Evolutionary conservation across 1,284 basidiomycete genomes (phyloP), one percentile per base, ranked within the genome.

Genomic region (Cryptococcus sp.): DNA sequence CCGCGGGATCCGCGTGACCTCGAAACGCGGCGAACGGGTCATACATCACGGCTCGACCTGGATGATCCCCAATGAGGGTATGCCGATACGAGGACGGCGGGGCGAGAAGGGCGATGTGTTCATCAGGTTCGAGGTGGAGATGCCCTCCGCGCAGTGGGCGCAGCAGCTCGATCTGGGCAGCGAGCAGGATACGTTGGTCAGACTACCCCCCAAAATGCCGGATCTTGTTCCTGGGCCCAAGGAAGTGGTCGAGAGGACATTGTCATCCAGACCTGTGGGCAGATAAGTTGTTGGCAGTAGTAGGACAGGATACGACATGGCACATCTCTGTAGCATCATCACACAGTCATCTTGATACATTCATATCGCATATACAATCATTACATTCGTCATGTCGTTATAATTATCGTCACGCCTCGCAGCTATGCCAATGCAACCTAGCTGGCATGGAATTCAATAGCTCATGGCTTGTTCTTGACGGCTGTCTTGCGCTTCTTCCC

Each of bases 41-140:
- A 84, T 93, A 71, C 84, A 86, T 62, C 83, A 87, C 10, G 85
- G 86, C 16, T 86, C 89, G 60, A 85, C 86, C 23, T 88, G 93
- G 61, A 81, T 88, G 19, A 75, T 95, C 39, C 82, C 85, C 5
- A 87, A 87, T 5, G 91, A 95, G 77, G 93, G 93, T 39, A 93
- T 96, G 91, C 89, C 90, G 1, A 79, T 85, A 1, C 82, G 87
- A 76, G 88, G 88, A 64, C 82, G 53, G 11, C 80, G 84, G 20
- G 84, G 87, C 56, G 79, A 83, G 62, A 88, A 86, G 72, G 93
- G 93, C 13, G 88, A 94, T 72, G 80, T 96, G 50, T 91, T 87
- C 64, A 82, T 95, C 53, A 83, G 87, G 58, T 84, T 95, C 57
- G 84, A 87, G 53, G 83, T 96, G 54, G 91, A 94, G 78, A 93